These are phyloP conservation scores for Fistulifera solaris DNA, from an alignment of 108 stramenopile species.

Conservation along the genomic window DNA sequence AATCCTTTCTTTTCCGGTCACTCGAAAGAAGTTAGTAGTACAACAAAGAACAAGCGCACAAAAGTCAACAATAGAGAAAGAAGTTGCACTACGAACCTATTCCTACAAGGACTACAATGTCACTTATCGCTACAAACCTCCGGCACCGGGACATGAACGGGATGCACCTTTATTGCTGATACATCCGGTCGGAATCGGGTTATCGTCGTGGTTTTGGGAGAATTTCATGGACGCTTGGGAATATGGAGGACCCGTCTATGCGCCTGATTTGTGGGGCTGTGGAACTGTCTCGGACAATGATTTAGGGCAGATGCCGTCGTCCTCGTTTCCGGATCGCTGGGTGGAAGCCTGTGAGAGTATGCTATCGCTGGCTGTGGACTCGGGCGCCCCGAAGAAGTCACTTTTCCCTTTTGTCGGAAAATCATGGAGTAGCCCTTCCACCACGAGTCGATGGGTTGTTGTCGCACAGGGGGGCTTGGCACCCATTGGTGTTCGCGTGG, in stretches of 20 bases:
- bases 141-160: no score
- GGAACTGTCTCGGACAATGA: conserved; percentile 40
- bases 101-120: no score
- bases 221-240: conserved; percentile 20
- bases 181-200: conserved; percentile 67
- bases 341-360: conserved; percentile 44
- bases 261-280: conserved; percentile 64
- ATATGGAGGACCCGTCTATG: conserved; percentile 30
- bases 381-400: background rate
- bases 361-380: background rate
- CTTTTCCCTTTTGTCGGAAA: no score
- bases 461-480: conserved; percentile 58
- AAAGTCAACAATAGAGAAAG: no score
- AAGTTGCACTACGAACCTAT: no score
- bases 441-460: conserved; percentile 10
- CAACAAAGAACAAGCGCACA: no score
- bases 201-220: conserved; percentile 60
- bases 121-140: no score
- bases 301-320: conserved; percentile 34
- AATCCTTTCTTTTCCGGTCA: no score
- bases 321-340: conserved; percentile 32
- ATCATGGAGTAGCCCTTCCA: no score
- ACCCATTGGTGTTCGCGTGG: conserved; percentile 50
- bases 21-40: no score
- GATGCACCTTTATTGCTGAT: conserved; percentile 30